phyloP scores from a whole-genome alignment of 1,284 basidiomycete genomes.

The Apiotrichum porosum region DNA sequence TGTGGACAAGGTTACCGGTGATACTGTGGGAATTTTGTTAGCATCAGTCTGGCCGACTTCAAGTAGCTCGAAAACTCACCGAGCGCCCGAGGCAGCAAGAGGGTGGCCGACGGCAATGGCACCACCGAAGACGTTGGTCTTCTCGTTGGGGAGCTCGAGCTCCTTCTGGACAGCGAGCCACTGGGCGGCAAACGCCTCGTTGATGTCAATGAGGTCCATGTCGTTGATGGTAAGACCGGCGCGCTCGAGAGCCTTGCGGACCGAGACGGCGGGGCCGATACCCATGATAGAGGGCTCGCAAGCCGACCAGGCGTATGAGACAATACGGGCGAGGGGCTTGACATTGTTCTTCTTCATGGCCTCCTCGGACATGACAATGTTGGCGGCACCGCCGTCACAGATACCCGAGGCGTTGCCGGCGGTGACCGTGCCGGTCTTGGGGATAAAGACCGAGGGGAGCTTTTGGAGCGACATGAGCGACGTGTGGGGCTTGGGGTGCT shows the following conservation, averaged over 20 bases:
- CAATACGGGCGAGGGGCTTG: conserved; percentile 53
- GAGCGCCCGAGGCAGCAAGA: conserved; percentile 54
- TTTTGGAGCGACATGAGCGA: conserved; percentile 50
- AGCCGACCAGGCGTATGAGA: conserved; percentile 53
- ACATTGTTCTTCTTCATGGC: conserved; percentile 50
- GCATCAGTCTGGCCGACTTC: too few relatives aligned
- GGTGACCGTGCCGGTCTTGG: conserved; percentile 53
- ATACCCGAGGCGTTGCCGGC: conserved; percentile 56
- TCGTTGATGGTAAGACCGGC: conserved; percentile 47
- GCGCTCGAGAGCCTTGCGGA: conserved; percentile 32
- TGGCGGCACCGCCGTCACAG: conserved; percentile 56
- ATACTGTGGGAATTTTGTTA: conserved; percentile 47
- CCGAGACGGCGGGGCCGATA: conserved; percentile 53
- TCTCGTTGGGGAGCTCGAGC: conserved; percentile 54
- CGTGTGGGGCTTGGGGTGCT: conserved; percentile 53
- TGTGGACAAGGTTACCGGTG: conserved; percentile 54
- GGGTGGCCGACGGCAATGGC: conserved; percentile 55
- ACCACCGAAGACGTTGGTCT: conserved; percentile 55
- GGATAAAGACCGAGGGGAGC: conserved; percentile 53
- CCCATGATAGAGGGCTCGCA: conserved; percentile 57
- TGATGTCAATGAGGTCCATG: conserved; percentile 56
- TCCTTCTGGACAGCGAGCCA: conserved; percentile 56
- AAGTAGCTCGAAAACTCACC: too few relatives aligned
- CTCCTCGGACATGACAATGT: conserved; percentile 53
- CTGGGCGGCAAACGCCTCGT: conserved; percentile 58